These are phyloP conservation scores for Plasmodium inui DNA, from an alignment of 169 alveolate species.

Conservation along the genomic window DNA sequence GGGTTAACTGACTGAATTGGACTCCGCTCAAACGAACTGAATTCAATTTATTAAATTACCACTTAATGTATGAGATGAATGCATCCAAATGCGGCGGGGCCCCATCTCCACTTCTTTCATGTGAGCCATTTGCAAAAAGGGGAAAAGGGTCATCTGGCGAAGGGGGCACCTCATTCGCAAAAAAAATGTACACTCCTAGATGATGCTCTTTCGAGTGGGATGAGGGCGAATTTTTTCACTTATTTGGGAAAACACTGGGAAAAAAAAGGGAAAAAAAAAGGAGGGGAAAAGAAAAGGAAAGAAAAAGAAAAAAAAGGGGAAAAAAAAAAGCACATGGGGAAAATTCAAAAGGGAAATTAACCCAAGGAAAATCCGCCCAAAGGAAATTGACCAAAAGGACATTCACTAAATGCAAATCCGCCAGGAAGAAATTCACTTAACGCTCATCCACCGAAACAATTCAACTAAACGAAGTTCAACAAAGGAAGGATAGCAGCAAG, in stretches of 20 bases:
- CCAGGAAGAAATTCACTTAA: neutral
- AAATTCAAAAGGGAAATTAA: neutral
- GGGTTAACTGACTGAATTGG: neutral
- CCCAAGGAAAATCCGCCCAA: neutral
- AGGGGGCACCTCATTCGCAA: neutral
- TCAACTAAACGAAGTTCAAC: neutral
- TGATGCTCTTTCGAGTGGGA: neutral
- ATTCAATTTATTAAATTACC: neutral
- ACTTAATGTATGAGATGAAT: neutral
- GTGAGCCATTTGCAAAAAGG: neutral
- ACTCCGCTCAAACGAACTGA: neutral
- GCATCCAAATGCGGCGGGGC: neutral
- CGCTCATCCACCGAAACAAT: neutral
- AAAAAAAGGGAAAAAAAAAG: neutral
- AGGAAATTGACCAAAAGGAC: neutral
- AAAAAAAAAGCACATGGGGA: neutral
- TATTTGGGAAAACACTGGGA: neutral
- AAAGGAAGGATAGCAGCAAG: neutral
- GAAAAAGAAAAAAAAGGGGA: neutral
- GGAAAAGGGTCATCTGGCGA: neutral
- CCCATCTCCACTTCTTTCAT: neutral
- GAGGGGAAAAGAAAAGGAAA: neutral
- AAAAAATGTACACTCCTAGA: conserved; percentile 1
- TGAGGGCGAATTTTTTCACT: neutral
- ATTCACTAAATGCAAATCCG: neutral